A percentile compares a stretch with the other conserved stretches of the same genome.
Evolutionary conservation across 352 stramenopile genomes (phyloP).

Genomic region (Aphanomyces euteiches): DNA sequence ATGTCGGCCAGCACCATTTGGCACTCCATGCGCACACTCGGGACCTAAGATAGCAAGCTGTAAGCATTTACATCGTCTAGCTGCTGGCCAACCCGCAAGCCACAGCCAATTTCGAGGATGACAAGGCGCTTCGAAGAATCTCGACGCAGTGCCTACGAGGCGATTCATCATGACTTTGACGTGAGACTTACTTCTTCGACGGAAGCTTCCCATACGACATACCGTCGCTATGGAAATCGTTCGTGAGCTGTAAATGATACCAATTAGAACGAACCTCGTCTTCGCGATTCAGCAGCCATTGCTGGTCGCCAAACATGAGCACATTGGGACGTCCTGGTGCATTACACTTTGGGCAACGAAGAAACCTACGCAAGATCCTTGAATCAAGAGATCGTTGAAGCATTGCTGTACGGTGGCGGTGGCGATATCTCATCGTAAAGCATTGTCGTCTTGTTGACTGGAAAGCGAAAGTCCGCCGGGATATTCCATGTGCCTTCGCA

Average conservation of each 20-base stretch:
- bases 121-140: constrained; percentile 57
- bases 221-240: constrained; percentile 42
- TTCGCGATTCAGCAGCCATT: constrained; percentile 68
- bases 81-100: constrained; percentile 44
- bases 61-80: too few relatives aligned
- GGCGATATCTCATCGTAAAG: constrained; percentile 34
- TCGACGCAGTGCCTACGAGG: constrained; percentile 58
- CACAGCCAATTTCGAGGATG: constrained; percentile 81
- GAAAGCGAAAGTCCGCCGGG: constrained; percentile 51
- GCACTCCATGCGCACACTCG: constrained; percentile 72
- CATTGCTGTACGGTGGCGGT: constrained; percentile 9
- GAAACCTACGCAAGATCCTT: constrained; percentile 40
- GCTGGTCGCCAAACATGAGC: constrained; percentile 89
- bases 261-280: constrained; percentile 51
- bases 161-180: background rate
- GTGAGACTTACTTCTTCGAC: constrained; percentile 41
- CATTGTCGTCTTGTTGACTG: constrained; percentile 66
- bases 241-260: background rate
- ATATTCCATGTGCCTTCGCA: constrained; percentile 47
- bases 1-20: constrained; percentile 77
- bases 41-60: constrained; percentile 42
- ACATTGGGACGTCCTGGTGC: constrained; percentile 77
- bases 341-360: constrained; percentile 44
- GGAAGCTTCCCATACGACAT: constrained; percentile 75
- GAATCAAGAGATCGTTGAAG: constrained; percentile 1